Base-by-base conservation (phyloP, 2,329 filamentous ascomycete genomes). In the Penicillium sp. region DNA sequence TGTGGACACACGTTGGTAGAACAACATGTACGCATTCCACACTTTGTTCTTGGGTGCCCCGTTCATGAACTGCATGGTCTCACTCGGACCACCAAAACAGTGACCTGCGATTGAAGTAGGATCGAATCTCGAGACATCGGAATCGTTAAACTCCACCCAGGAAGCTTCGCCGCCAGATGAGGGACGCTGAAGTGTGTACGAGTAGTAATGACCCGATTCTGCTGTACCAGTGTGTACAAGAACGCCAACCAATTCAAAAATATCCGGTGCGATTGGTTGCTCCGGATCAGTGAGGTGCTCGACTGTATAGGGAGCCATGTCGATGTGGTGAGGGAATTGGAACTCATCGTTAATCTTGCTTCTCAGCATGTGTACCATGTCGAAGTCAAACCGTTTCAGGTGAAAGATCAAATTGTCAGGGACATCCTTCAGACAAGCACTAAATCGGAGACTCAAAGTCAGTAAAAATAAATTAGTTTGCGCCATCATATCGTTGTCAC, bases 311-410 rank as follows among this genome's bases (percentile, higher is more conserved):
- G 88, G 90, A 7, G 85, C 84, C 84, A 99, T 90, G 68, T 99
- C 87, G 55, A 99, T 89, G 45, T 79, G 82, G 11, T 81, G 78
- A 0, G 95, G 93, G 61, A 99, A 99, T 5, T 88, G 83, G 68
- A 99, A 99, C 61, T 90, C 83, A 69, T 97, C 94, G 69, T 99
- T 97, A 73, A 97, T 94, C 76, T 99, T 99, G 74, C 84, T 91
- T 63, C 92, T 82, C 74, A 88, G 84, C 70, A 95, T 82, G 2
- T 88, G 89, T 48, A 78, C 71, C 66, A 80, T 76, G 54, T 80
- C 78, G 60, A 78, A 80, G 59, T 80, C 78, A 50, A 80, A 80
- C n/a, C 78, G 71, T 53, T 80, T 99, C 49, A 99, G 77, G 68
- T 97, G 94, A 69, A 97, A 95, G 55, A 97, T 97, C 36, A 99